Percentiles rank a stretch among this genome's conserved stretches.
Conservation (phyloP, 805 yeast species). For the Limtongia smithiae region DNA sequence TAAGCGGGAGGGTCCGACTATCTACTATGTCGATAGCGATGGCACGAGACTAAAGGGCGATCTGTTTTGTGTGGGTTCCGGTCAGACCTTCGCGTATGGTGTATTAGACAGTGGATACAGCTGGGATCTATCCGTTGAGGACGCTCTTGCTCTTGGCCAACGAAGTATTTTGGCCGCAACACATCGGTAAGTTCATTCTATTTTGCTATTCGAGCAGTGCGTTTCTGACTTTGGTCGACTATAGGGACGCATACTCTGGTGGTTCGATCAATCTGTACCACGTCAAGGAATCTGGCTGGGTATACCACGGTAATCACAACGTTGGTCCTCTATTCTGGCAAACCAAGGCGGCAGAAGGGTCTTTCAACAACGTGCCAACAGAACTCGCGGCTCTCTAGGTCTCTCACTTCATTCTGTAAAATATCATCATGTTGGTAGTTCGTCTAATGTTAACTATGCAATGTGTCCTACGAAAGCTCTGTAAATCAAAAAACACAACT, state of each 20-base stretch:
- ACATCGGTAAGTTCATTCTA: constrained; percentile 55
- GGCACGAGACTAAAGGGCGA: constrained; percentile 95
- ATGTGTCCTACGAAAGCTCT: neutral
- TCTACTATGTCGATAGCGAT: constrained; percentile 94
- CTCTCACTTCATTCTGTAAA: no score
- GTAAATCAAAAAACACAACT: neutral
- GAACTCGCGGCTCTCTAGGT: constrained; percentile 10
- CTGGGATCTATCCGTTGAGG: constrained; percentile 91
- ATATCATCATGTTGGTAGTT: no score
- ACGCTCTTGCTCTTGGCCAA: constrained; percentile 89
- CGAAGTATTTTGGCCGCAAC: constrained; percentile 96
- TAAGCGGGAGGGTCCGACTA: constrained; percentile 90
- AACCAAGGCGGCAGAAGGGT: constrained; percentile 78
- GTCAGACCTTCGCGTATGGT: constrained; percentile 99
- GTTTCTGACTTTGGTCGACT: neutral
- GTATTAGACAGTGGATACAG: constrained; percentile 87
- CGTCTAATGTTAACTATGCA: no score
- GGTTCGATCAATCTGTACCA: constrained; percentile 93
- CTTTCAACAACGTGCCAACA: constrained; percentile 70
- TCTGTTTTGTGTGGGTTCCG: constrained; percentile 95
- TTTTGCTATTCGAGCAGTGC: no score
- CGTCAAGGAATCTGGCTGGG: constrained; percentile 92
- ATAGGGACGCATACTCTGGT: constrained; percentile 86
- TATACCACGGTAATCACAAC: constrained; percentile 90
- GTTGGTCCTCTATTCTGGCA: constrained; percentile 92